Base-by-base conservation (phyloP, 495 filamentous ascomycete genomes). In the Xylaria longipes region DNA sequence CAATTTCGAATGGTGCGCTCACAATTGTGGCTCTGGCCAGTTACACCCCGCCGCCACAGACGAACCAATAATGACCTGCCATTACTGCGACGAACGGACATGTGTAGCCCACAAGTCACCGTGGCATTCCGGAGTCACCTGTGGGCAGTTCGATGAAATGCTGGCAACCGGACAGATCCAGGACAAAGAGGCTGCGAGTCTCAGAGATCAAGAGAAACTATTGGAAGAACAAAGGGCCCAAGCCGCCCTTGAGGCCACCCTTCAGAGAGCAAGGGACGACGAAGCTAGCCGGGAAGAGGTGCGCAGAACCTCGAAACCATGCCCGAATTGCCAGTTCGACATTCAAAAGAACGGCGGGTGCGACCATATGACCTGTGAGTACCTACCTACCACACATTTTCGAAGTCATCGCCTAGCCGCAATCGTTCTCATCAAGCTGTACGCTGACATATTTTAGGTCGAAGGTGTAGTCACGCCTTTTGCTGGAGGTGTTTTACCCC, bases 1-100 rank as follows among this genome's bases (percentile, higher is more conserved):
- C 6, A 3, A 5, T 12, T 60, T 60, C 57, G 31, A 60, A 60
- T 60, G 57, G 57, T 60, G 57, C 20, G 57, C 57, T n/a, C 31
- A 60, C 20, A n/a, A 15, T 9, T 60, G 57, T 14, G 57, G 57
- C 57, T 60, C 57, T n/a, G 57, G 57, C 57, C 57, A 60, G 20
- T 11, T 60, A 12, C 57, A 60, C 22, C 57, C 57, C 57, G 57
- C 57, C 31, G 57, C 57, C 33, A 2, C 1, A 0, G 57, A 35
- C 7, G 57, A 60, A 37, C 57, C 57, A 12, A 60, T 60, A 0
- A 60, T 60, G 57, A 60, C 57, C 31, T 60, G 57, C n/a, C 57
- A 60, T 37, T 3, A 60, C 33, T 60, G 33, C 57, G 9, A 37
- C 17, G 39, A 22, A 22, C 31, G 31, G 8, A 60, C 57, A 12